Base-by-base conservation (phyloP, 352 stramenopile species). In the Pythium guiyangense region DNA sequence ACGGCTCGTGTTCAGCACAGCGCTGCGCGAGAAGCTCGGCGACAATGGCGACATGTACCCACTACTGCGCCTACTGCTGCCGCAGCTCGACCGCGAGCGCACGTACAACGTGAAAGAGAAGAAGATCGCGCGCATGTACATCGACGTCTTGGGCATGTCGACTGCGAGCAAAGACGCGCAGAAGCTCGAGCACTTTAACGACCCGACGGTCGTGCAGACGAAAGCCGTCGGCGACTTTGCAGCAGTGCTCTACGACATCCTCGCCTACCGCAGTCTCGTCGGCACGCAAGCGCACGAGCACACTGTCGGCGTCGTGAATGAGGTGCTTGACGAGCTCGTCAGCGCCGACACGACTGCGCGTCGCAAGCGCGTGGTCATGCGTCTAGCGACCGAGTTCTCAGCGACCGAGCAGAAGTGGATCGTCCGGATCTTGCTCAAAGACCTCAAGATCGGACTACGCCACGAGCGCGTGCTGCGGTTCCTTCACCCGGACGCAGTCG, bases 41-140 rank as follows among this genome's bases (percentile, higher is more conserved):
- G 71, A 57, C 29, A 65, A 69, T 37, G 67, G 70, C 46, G 77
- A 91, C 49, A 49, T 92, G 59, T 92, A 88, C 61, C 82, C 85
- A 34, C 64, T 94, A 9, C 64, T 94, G 52, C 75, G 83, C 2
- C 69, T 94, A 3, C 54, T 94, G 49, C 62, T 92, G 45, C 85
- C 85, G 5, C 83, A 92, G 49, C 67, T 94, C 50, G 85, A 94
- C 63, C 83, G 81, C 54, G 83, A 93, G 55, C 80, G 85, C 62
- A 90, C 77, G 48, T 94, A 93, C 64, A 93, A 91, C 63, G 67
- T 94, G 8, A 91, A 92, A 59, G 83, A 93, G 62, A 92, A 88
- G 70, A 94, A 92, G 65, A 86, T 94, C 56, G 85, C 81, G 40
- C 85, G 77, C 62, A 53, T 89, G 11, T 93, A 92, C 55, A 65